Evolutionary conservation across 164 flowering plant genomes (phyloP), one percentile per base, ranked within the genome.

Genomic region (Magnolia changhungtana): DNA sequence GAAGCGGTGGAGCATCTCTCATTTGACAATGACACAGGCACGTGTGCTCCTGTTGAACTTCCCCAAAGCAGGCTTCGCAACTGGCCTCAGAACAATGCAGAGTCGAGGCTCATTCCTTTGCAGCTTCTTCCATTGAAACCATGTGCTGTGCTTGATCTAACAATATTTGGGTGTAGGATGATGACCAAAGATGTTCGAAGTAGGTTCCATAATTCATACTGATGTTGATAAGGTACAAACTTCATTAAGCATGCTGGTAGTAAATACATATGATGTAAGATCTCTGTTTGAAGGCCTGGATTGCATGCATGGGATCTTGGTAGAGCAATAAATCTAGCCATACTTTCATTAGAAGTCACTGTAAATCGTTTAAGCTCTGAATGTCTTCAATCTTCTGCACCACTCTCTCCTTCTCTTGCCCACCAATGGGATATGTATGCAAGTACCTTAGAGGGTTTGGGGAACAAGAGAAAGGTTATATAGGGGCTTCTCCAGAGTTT

Each of bases 81-180:
- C 68, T 95, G 99, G 98, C 84, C 97, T 6, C 89, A 93, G 51
- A 92, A 95, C 78, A 91, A 95, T 80, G 89, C 94, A 2, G 99
- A 95, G 69, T 88, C 94, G 11, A 82, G 98, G 77, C 78, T 95
- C 71, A 83, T 92, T 63, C 87, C 98, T 14, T 80, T 95, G 82
- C 98, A 95, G 85, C 94, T 95, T 11, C 90, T 95, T 58, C 99
- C 99, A 6, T 87, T 96, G 97, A 91, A 84, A 78, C 89, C 92
- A 0, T 90, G 97, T 82, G 89, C 88, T 51, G 94, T 93, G 45
- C 86, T 86, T 81, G 99, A 95, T 87, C 90, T 89, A n/a, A 86
- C 95, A 5, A 87, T 93, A 66, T 95, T 85, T 84, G 99, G 97
- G 37, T 95, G 98, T 2, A 98, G 98, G 73, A 65, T 77, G 11